Evolutionary conservation across 108 stramenopile genomes (phyloP).

Genomic region (Seminavis robusta): DNA sequence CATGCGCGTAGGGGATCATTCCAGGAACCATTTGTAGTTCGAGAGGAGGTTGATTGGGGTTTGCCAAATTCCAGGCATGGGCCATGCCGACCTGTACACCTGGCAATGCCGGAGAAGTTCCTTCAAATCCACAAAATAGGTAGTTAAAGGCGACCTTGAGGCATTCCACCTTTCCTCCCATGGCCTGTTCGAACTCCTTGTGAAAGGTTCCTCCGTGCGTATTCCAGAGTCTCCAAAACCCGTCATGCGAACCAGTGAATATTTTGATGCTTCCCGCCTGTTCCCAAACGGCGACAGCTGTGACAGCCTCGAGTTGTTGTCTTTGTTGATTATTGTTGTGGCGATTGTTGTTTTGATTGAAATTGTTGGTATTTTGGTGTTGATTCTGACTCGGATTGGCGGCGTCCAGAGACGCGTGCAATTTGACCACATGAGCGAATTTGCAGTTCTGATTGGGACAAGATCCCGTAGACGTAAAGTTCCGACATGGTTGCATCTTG

Average conservation of each 20-base stretch:
- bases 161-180: slow-evolving; percentile 69
- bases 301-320: slow-evolving; percentile 42
- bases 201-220: slow-evolving; percentile 38
- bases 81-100: slow-evolving; percentile 74
- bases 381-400: slow-evolving; percentile 32
- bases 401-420: slow-evolving; percentile 57
- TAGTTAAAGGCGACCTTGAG: slow-evolving; percentile 55
- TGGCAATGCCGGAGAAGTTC: slow-evolving; percentile 38
- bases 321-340: slow-evolving; percentile 8
- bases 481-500: slow-evolving; percentile 39
- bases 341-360: slow-evolving; percentile 15
- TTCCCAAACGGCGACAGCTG: slow-evolving; percentile 79
- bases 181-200: slow-evolving; percentile 77
- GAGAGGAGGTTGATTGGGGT: slow-evolving; percentile 67
- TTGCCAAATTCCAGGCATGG: slow-evolving; percentile 76
- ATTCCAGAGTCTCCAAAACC: slow-evolving; percentile 84
- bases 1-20: slow-evolving; percentile 67
- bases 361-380: slow-evolving; percentile 17
- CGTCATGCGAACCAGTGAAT: slow-evolving; percentile 80
- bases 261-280: slow-evolving; percentile 66
- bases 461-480: slow-evolving; percentile 55
- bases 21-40: slow-evolving; percentile 69
- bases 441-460: slow-evolving; percentile 54
- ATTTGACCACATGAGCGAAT: slow-evolving; percentile 66
- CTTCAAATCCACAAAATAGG: slow-evolving; percentile 82